Conservation (phyloP, 371 early-diverging fungal species). For the Chytridium lagenaria region DNA sequence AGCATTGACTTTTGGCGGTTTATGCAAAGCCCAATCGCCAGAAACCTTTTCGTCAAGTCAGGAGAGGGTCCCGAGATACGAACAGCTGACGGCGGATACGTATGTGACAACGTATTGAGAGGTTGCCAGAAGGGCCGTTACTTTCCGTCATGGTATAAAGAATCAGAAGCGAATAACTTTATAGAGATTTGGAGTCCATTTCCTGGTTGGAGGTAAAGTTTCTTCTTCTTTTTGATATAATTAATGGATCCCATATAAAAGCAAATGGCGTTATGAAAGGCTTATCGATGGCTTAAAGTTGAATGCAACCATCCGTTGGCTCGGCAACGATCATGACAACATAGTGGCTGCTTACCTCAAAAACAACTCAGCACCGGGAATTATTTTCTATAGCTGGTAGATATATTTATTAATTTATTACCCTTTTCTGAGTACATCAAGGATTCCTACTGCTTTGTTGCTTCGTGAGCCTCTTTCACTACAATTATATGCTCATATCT, state of each 20-base stretch:
- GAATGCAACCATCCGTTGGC: conserved; percentile 28
- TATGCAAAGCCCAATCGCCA: conserved; percentile 12
- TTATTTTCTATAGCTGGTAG: conserved; percentile 30
- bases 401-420: no score
- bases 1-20: conserved; percentile 32
- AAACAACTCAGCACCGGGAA: neutral
- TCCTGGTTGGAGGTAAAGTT: conserved; percentile 10
- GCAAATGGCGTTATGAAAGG: conserved; percentile 23
- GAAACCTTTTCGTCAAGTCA: neutral
- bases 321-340: conserved; percentile 17
- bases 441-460: no score
- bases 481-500: no score
- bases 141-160: conserved; percentile 10
- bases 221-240: neutral
- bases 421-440: no score
- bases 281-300: conserved; percentile 31
- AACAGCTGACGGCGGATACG: neutral
- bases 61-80: neutral
- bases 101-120: neutral
- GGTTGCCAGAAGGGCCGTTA: conserved; percentile 15
- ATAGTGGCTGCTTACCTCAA: conserved; percentile 5
- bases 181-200: conserved; percentile 24
- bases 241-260: no score
- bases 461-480: no score
- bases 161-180: neutral